Percentiles rank a stretch among this genome's conserved stretches.
These are phyloP conservation scores for Thymus mandschuricus DNA, from an alignment of 257 asterid species.

Conservation along the genomic window DNA sequence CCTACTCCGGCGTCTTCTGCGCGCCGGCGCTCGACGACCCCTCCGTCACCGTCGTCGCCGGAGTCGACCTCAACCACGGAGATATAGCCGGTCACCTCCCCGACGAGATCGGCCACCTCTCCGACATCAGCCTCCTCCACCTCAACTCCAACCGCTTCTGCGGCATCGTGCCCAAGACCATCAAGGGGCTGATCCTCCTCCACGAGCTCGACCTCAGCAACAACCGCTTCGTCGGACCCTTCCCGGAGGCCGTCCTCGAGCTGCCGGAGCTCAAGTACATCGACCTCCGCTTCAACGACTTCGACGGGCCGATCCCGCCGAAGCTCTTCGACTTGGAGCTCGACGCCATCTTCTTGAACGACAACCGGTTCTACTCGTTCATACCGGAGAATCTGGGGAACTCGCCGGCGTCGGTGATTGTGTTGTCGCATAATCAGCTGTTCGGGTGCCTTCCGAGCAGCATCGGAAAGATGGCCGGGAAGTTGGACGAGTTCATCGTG, in stretches of 20 bases:
- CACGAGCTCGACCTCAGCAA: slow-evolving; percentile 86
- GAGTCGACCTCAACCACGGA: slow-evolving; percentile 74
- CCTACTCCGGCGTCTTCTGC: slow-evolving; percentile 73
- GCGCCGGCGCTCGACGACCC: slow-evolving; percentile 62
- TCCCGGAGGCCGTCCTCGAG: slow-evolving; percentile 61
- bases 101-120: slow-evolving; percentile 61
- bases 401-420: slow-evolving; percentile 62
- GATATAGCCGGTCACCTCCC: slow-evolving; percentile 95
- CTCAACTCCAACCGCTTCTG: slow-evolving; percentile 84
- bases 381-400: slow-evolving; percentile 63
- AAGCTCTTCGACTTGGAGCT: slow-evolving; percentile 51
- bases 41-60: slow-evolving; percentile 68
- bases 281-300: slow-evolving; percentile 82
- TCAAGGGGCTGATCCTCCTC: slow-evolving; percentile 44
- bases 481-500: slow-evolving; percentile 48
- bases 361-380: slow-evolving; percentile 50
- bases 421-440: slow-evolving; percentile 50
- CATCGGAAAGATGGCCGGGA: slow-evolving; percentile 54
- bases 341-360: slow-evolving; percentile 60
- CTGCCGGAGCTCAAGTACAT: slow-evolving; percentile 64
- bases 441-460: slow-evolving; percentile 63
- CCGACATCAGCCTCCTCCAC: slow-evolving; percentile 73
- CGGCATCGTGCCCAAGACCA: slow-evolving; percentile 68
- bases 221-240: slow-evolving; percentile 83
- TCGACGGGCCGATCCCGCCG: slow-evolving; percentile 74